Evolutionary conservation across 2,329 filamentous ascomycete species (phyloP).

Genomic region (Neofusicoccum parvum): DNA sequence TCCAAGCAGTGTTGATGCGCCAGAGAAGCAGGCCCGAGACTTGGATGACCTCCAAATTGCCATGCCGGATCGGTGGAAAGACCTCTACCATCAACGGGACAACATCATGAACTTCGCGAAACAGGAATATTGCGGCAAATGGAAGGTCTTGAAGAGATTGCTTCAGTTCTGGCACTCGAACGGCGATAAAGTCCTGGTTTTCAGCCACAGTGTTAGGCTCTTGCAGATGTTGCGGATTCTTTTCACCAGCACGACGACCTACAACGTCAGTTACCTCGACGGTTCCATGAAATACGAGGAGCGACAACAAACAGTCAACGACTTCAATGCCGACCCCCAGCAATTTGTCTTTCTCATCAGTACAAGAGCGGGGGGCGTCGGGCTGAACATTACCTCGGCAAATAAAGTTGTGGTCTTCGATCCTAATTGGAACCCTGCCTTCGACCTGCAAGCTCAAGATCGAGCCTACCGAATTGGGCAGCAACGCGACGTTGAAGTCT

Average conservation of each 20-base stretch:
- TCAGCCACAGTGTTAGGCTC: slow-evolving; percentile 87
- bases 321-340: slow-evolving; percentile 83
- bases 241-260: slow-evolving; percentile 79
- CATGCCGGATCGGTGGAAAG: slow-evolving; percentile 73
- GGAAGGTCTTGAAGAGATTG: slow-evolving; percentile 85
- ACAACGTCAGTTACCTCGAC: slow-evolving; percentile 89
- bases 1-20: slow-evolving; percentile 64
- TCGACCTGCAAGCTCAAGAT: slow-evolving; percentile 94
- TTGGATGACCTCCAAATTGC: slow-evolving; percentile 73
- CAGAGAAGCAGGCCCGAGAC: slow-evolving; percentile 77
- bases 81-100: slow-evolving; percentile 73
- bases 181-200: slow-evolving; percentile 93
- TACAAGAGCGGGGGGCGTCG: slow-evolving; percentile 89
- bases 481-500: slow-evolving; percentile 89
- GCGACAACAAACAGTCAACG: slow-evolving; percentile 77
- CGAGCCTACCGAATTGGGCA: slow-evolving; percentile 96
- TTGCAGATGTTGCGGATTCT: slow-evolving; percentile 82
- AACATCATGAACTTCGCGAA: slow-evolving; percentile 80
- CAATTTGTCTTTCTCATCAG: slow-evolving; percentile 97
- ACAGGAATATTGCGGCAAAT: slow-evolving; percentile 93
- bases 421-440: slow-evolving; percentile 95
- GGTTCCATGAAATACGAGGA: slow-evolving; percentile 83
- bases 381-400: slow-evolving; percentile 93
- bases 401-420: slow-evolving; percentile 98
- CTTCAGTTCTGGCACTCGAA: slow-evolving; percentile 87